Evolutionary conservation across 495 filamentous ascomycete species (phyloP), one percentile per base, ranked within the genome.

Genomic region (Podospora pseudocomata): DNA sequence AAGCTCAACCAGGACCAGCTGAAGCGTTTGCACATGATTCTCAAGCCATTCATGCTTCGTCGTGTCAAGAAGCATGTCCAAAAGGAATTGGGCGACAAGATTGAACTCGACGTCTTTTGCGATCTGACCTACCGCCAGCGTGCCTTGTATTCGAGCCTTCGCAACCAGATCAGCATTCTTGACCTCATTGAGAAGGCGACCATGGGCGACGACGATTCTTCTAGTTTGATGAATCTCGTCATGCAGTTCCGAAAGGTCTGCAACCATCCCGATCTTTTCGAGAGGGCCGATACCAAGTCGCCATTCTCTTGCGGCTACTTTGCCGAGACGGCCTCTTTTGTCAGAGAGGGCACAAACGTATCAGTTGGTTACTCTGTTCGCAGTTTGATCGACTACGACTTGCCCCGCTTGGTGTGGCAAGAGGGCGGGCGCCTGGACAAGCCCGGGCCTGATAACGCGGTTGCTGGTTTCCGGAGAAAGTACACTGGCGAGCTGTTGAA

Each of bases 211-310:
- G 95, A 99, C 70, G 96, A 97, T 73, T 94, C 92, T 30, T 92
- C 92, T 16, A 99, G 94, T 19, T 77, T 99, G 74, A 99, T 99
- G 95, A 99, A 98, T 77, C 84, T 99, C 69, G 95, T 99, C 66
- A 99, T 99, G 95, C 96, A 99, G 79, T 99, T 99, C 86, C 89
- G 95, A 65, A 99, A 99, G 82, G 96, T 99, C 64, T 99, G 95
- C 83, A 99, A 99, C 74, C 95, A 99, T 77, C 95, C 95, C 2
- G 95, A 99, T 80, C 82, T 99, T 23, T 98, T 98, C 68, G 94
- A 99, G 77, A 88, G 96, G 57, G 93, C 94, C 18, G 95, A 98
- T 67, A 96, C 91, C 20, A 88, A 87, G 20, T 97, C 94, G 18
- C 93, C 94, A 0, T 89, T 93, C 74, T 92, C 92, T 1, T 85